Evolutionary conservation across 1,139 yeast genomes (phyloP).

Genomic region (Entelexis sorbosivorans): DNA sequence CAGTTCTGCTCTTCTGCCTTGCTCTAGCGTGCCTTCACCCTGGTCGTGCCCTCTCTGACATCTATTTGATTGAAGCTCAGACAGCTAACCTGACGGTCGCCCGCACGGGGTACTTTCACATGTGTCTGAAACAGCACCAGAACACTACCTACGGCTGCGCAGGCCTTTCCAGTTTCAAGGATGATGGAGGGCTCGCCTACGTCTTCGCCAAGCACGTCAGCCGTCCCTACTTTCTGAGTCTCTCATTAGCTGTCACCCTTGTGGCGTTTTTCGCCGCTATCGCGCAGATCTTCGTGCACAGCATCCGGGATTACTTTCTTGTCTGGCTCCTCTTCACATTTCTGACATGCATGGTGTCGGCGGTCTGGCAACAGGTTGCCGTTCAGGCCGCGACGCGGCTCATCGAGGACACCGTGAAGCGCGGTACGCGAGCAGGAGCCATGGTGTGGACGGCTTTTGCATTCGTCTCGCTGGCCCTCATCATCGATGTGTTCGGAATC

Average conservation of each 20-base stretch:
- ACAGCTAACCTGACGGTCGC: background rate
- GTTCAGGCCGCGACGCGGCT: slow-evolving; percentile 21
- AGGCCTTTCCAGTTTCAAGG: slow-evolving; percentile 1
- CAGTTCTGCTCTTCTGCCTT: slow-evolving; percentile 15
- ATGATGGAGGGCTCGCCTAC: slow-evolving; percentile 9
- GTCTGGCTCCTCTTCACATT: slow-evolving; percentile 1
- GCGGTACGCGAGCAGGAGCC: slow-evolving; percentile 22
- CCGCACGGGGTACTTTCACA: slow-evolving; percentile 17
- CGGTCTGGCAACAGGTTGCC: slow-evolving; percentile 24
- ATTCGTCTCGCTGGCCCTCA: background rate
- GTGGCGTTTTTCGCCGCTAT: background rate
- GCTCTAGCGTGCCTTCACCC: slow-evolving; percentile 14
- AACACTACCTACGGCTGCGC: background rate
- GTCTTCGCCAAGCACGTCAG: slow-evolving; percentile 16
- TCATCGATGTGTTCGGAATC: background rate
- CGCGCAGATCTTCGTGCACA: background rate
- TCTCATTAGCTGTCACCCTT: slow-evolving; percentile 7
- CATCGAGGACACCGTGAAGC: slow-evolving; percentile 7
- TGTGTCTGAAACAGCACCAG: slow-evolving; percentile 10
- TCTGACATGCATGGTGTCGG: slow-evolving; percentile 11
- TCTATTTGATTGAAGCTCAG: slow-evolving; percentile 13
- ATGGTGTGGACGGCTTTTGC: slow-evolving; percentile 18
- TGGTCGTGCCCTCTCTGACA: slow-evolving; percentile 6
- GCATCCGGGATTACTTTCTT: background rate
- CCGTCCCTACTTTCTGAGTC: slow-evolving; percentile 21